phyloP scores from a whole-genome alignment of 2,329 filamentous ascomycete genomes.

The Dactylellina cionopaga region DNA sequence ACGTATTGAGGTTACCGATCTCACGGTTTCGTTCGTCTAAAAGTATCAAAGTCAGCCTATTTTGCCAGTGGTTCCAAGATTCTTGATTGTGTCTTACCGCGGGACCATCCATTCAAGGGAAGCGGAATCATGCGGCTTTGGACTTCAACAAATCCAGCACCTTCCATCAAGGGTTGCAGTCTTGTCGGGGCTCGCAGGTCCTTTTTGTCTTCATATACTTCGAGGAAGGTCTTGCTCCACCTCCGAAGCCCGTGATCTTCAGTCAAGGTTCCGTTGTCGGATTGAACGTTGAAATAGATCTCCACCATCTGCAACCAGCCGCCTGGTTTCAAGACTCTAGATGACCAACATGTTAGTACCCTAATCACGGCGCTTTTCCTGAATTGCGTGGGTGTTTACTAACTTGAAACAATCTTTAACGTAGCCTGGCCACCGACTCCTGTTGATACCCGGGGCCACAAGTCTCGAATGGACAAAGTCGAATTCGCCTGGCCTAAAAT shows the following conservation, averaged over 20 bases:
- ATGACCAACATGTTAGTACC: slow-evolving; percentile 51
- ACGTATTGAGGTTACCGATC: slow-evolving; percentile 59
- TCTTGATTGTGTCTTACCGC: slow-evolving; percentile 64
- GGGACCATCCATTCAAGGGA: slow-evolving; percentile 76
- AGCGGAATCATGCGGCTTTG: slow-evolving; percentile 73
- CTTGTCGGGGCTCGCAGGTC: slow-evolving; percentile 73
- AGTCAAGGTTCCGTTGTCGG: slow-evolving; percentile 80
- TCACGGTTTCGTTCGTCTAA: slow-evolving; percentile 62
- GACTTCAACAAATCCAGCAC: slow-evolving; percentile 74
- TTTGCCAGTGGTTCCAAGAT: neutral
- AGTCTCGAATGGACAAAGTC: slow-evolving; percentile 83
- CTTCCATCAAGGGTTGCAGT: slow-evolving; percentile 69
- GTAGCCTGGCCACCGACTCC: slow-evolving; percentile 77
- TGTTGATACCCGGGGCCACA: slow-evolving; percentile 72
- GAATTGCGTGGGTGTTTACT: slow-evolving; percentile 24
- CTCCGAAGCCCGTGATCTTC: slow-evolving; percentile 71
- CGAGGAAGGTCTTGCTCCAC: slow-evolving; percentile 74
- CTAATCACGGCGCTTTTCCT: neutral
- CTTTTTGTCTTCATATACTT: slow-evolving; percentile 71
- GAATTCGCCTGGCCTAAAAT: slow-evolving; percentile 73
- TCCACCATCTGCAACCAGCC: slow-evolving; percentile 93
- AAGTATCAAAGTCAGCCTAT: slow-evolving; percentile 54
- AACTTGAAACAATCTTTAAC: slow-evolving; percentile 74
- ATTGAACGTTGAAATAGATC: slow-evolving; percentile 85
- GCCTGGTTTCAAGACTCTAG: slow-evolving; percentile 73